Percentiles rank a stretch among this genome's conserved stretches.
Conservation (phyloP, 2,329 filamentous ascomycete species). For the Aspergillus versicolor region DNA sequence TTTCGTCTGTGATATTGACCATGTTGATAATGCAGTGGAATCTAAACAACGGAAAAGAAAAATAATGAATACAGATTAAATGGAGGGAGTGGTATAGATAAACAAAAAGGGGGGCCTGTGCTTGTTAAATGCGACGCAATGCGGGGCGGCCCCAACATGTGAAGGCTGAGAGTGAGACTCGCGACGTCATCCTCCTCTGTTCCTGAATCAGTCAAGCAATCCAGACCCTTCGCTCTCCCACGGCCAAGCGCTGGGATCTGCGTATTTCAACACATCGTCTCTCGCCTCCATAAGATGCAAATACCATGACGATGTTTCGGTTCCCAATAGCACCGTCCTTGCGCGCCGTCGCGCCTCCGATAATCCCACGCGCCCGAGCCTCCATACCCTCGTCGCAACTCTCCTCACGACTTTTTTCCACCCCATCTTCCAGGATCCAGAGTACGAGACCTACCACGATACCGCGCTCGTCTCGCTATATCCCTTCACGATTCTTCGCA, state of each 20-base stretch:
- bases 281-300: slow-evolving; percentile 9
- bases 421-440: not conserved
- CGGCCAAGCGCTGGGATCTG: not conserved
- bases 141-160: not conserved
- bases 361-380: not conserved
- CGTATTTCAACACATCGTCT: not conserved
- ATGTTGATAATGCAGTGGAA: not conserved
- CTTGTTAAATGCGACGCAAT: not conserved
- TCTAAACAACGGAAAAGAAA: not conserved
- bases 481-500: slow-evolving; percentile 14
- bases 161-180: not conserved
- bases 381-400: not conserved
- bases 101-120: not conserved
- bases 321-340: slow-evolving; percentile 13
- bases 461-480: not conserved
- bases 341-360: not conserved
- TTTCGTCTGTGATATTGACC: not conserved
- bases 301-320: slow-evolving; percentile 14
- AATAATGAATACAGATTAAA: not conserved
- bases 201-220: not conserved
- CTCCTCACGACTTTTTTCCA: slow-evolving; percentile 2
- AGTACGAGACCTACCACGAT: not conserved
- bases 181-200: not conserved
- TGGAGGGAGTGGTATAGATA: not conserved
- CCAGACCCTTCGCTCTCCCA: not conserved